phyloP scores from a whole-genome alignment of 1,284 basidiomycete genomes.

The Moniliophthora roreri region DNA sequence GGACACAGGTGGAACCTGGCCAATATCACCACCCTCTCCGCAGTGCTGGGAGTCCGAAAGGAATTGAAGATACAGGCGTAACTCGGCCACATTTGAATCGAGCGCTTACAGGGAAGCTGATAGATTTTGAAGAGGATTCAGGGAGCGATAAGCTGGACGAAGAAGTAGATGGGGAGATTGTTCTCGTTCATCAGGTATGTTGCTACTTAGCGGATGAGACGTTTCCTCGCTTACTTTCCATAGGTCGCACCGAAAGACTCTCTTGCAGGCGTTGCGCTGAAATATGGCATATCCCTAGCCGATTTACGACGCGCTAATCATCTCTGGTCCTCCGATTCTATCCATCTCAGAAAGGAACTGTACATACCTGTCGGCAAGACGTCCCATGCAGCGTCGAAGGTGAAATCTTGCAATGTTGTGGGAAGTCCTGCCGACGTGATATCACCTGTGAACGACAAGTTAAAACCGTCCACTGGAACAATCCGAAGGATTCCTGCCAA shows the following conservation, averaged over 20 bases:
- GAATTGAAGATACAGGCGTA: constrained; percentile 21
- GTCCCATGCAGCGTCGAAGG: no score
- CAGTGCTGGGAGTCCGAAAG: constrained; percentile 4
- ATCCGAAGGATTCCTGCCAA: constrained; percentile 53
- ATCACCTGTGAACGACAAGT: constrained; percentile 10
- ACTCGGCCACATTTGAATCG: constrained; percentile 45
- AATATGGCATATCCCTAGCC: constrained; percentile 81
- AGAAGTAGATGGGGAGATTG: constrained; percentile 39
- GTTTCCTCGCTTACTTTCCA: constrained; percentile 3
- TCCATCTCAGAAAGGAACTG: constrained; percentile 81
- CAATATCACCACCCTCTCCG: constrained; percentile 14
- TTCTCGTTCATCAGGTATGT: constrained; percentile 56
- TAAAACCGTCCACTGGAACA: constrained; percentile 24
- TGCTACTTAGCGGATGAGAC: background rate
- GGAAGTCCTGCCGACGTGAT: constrained; percentile 17
- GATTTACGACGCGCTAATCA: constrained; percentile 87
- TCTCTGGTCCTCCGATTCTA: constrained; percentile 86
- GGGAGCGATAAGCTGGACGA: constrained; percentile 12
- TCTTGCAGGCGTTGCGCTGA: constrained; percentile 80
- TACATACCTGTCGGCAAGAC: constrained; percentile 67
- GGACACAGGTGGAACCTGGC: background rate
- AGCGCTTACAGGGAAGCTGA: constrained; percentile 31
- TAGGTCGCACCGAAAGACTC: constrained; percentile 77
- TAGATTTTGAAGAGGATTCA: constrained; percentile 25
- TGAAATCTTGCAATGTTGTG: constrained; percentile 1